Evolutionary conservation across 208 protist genomes (phyloP).

Genomic region (Acanthamoeba culbertsoni): DNA sequence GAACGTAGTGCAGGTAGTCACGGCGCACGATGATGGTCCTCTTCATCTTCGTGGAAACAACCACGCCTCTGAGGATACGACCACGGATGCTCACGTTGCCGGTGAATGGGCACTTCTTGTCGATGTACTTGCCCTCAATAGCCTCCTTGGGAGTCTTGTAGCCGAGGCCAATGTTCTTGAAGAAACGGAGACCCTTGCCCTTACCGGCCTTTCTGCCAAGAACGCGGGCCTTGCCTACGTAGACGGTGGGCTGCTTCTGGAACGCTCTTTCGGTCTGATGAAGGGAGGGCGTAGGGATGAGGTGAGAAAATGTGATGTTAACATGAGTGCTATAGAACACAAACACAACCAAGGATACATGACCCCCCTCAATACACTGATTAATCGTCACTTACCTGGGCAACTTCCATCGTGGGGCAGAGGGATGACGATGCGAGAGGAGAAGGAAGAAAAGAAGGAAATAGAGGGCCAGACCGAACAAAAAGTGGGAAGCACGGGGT

Average conservation of each 20-base stretch:
- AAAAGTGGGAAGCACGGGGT: background rate
- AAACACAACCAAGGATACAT: background rate
- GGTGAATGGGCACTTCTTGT: conserved; percentile 99
- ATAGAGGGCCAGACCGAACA: background rate
- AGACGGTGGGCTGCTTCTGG: conserved; percentile 89
- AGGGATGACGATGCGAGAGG: background rate
- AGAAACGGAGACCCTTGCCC: conserved; percentile 89
- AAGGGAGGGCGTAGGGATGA: background rate
- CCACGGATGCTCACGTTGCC: conserved; percentile 99
- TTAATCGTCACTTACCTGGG: too few relatives aligned
- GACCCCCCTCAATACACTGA: background rate
- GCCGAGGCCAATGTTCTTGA: conserved; percentile 97
- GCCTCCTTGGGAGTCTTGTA: conserved; percentile 98
- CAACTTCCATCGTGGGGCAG: background rate
- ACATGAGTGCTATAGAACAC: background rate
- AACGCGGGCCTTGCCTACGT: conserved; percentile 75
- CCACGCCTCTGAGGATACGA: conserved; percentile 97
- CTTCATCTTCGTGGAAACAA: conserved; percentile 98
- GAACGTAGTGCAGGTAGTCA: conserved; percentile 99
- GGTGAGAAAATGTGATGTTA: background rate
- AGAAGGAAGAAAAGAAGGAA: conserved; percentile 12
- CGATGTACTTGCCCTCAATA: conserved; percentile 98
- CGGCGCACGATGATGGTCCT: conserved; percentile 96
- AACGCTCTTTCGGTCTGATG: conserved; percentile 86
- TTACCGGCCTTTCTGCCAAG: conserved; percentile 76